A percentile compares a stretch with the other conserved stretches of the same genome.
Conservation (phyloP, 768 basidiomycete species). For the Hypsizygus marmoreus region DNA sequence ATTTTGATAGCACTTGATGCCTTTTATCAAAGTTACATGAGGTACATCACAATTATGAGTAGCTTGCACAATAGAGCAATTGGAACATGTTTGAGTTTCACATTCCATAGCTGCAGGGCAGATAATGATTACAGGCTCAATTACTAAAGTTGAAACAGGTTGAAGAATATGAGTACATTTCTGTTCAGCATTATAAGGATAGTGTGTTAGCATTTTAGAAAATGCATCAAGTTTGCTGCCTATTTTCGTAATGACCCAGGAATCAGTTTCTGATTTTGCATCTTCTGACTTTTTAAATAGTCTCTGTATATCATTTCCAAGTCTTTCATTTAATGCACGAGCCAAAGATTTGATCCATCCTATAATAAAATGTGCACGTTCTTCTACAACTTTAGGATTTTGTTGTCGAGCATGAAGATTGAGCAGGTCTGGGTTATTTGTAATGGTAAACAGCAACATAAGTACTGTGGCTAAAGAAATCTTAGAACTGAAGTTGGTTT, state of each 20-base stretch:
- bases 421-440: conserved; percentile 12
- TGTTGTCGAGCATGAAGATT: conserved; percentile 16
- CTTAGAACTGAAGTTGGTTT: conserved; percentile 11
- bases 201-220: not conserved
- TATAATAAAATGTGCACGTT: not conserved
- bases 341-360: conserved; percentile 17
- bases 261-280: not conserved
- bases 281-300: not conserved
- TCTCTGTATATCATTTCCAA: not conserved
- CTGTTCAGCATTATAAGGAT: not conserved
- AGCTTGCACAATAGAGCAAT: no score
- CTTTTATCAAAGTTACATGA: no score
- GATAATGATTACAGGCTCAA: no score
- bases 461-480: conserved; percentile 16
- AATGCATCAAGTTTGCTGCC: not conserved
- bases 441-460: conserved; percentile 14
- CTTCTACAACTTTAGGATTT: conserved; percentile 2
- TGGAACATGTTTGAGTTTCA: no score
- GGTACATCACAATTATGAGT: no score
- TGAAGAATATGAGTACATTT: no score
- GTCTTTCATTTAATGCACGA: conserved; percentile 2
- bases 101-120: no score
- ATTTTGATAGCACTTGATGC: no score
- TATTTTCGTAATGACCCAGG: not conserved
- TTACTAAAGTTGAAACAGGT: no score